Percentiles rank a stretch among this genome's conserved stretches.
These are phyloP conservation scores for Apiospora saccharicola DNA, from an alignment of 2,329 filamentous ascomycete genomes.

Conservation along the genomic window DNA sequence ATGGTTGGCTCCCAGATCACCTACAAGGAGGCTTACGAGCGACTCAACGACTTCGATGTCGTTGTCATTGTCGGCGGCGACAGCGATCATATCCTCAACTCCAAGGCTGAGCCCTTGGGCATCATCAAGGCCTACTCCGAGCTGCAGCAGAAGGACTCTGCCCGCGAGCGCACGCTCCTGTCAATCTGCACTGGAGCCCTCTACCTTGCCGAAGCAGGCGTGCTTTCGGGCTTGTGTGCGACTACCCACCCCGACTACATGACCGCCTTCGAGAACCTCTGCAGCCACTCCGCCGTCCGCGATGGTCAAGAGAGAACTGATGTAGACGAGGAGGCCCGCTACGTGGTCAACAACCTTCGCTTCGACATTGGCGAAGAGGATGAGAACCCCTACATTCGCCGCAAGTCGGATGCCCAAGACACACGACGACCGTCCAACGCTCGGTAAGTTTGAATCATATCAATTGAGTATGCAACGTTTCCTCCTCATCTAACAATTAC, in stretches of 20 bases:
- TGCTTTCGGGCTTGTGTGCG: constrained; percentile 79
- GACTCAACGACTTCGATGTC: constrained; percentile 79
- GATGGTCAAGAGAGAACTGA: constrained; percentile 80
- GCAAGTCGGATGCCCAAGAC: constrained; percentile 74
- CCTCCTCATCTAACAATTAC: background rate
- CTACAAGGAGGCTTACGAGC: constrained; percentile 79
- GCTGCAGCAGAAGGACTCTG: constrained; percentile 79
- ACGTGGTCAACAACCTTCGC: constrained; percentile 90
- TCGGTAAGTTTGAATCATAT: constrained; percentile 53
- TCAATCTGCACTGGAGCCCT: constrained; percentile 82
- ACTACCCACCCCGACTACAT: constrained; percentile 85
- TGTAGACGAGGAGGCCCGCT: constrained; percentile 80
- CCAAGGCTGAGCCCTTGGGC: constrained; percentile 71
- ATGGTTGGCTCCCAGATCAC: constrained; percentile 77
- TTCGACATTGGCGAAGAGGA: constrained; percentile 85
- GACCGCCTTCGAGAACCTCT: constrained; percentile 82
- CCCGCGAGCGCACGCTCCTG: constrained; percentile 81
- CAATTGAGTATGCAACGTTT: background rate
- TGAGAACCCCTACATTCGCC: constrained; percentile 83
- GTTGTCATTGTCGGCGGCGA: constrained; percentile 80
- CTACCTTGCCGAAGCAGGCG: constrained; percentile 77
- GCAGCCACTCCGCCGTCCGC: constrained; percentile 74
- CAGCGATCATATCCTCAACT: constrained; percentile 68
- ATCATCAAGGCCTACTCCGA: constrained; percentile 81
- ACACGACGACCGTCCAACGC: constrained; percentile 67